These are phyloP conservation scores for Arachis monticola DNA, from an alignment of 331 rosid species.

Conservation along the genomic window DNA sequence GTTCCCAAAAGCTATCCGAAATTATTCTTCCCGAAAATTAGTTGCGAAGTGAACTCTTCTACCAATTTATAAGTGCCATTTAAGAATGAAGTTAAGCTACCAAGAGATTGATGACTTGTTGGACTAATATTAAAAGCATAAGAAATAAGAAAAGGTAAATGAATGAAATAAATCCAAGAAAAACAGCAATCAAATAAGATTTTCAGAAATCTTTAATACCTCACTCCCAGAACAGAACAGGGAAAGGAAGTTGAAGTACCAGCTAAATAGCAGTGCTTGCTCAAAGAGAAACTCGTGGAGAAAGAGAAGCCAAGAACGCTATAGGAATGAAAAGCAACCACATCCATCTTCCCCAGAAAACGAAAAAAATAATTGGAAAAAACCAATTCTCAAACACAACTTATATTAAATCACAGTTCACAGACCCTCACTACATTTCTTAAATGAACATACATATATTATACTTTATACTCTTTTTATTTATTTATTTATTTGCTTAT, in stretches of 20 bases:
- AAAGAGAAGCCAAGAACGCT: slow-evolving; percentile 46
- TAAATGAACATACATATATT: background rate
- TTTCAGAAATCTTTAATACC: background rate
- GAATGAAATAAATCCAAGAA: background rate
- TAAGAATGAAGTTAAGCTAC: background rate
- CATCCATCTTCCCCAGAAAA: slow-evolving; percentile 44
- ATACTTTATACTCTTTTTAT: no score
- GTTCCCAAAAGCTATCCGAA: background rate
- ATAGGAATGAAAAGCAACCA: slow-evolving; percentile 33
- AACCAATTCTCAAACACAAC: slow-evolving; percentile 20
- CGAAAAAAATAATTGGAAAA: background rate
- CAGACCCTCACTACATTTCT: background rate
- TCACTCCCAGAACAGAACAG: background rate
- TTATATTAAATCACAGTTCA: background rate
- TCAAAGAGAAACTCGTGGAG: slow-evolving; percentile 38
- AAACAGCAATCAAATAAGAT: background rate
- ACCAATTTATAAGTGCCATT: no score
- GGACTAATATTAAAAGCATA: background rate
- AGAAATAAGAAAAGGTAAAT: background rate
- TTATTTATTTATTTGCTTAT: background rate
- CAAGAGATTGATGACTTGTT: background rate
- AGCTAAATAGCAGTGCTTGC: slow-evolving; percentile 44
- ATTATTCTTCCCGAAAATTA: background rate
- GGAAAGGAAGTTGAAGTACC: slow-evolving; percentile 42
- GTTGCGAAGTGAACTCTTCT: background rate